These are phyloP conservation scores for Termitomyces sp. DNA, from an alignment of 768 basidiomycete species.

Conservation along the genomic window DNA sequence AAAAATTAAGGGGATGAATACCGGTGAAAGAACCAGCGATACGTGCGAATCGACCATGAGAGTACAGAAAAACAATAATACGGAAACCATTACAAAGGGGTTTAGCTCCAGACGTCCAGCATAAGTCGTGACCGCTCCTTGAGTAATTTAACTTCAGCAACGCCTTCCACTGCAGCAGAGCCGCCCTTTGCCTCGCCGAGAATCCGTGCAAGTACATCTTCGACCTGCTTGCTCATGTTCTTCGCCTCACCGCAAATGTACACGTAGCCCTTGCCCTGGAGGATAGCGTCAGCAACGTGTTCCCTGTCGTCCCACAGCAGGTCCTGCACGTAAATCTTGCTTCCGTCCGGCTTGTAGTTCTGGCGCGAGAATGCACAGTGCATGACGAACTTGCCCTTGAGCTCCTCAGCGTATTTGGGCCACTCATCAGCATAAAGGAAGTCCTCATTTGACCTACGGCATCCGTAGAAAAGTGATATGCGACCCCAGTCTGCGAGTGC, in stretches of 20 bases:
- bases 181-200: constrained; percentile 95
- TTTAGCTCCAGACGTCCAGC: constrained; percentile 87
- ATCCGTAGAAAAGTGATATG: constrained; percentile 95
- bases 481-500: constrained; percentile 94
- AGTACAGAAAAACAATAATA: constrained; percentile 4
- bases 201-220: constrained; percentile 79
- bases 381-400: constrained; percentile 89
- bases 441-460: constrained; percentile 84
- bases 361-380: constrained; percentile 91
- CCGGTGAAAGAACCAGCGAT: constrained; percentile 3
- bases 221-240: constrained; percentile 94
- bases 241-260: constrained; percentile 98
- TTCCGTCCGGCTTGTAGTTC: constrained; percentile 82
- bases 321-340: constrained; percentile 99
- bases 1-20: constrained; percentile 17
- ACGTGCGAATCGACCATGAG: constrained; percentile 4
- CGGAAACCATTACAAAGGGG: constrained; percentile 9
- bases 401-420: constrained; percentile 80
- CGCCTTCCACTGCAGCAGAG: constrained; percentile 80
- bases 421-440: constrained; percentile 96
- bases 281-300: constrained; percentile 81
- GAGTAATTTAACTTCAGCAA: constrained; percentile 87
- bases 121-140: constrained; percentile 91
- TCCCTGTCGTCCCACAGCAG: constrained; percentile 85
- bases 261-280: constrained; percentile 94